These are phyloP conservation scores for Boletus insuetus DNA, from an alignment of 768 basidiomycete genomes.

Conservation along the genomic window DNA sequence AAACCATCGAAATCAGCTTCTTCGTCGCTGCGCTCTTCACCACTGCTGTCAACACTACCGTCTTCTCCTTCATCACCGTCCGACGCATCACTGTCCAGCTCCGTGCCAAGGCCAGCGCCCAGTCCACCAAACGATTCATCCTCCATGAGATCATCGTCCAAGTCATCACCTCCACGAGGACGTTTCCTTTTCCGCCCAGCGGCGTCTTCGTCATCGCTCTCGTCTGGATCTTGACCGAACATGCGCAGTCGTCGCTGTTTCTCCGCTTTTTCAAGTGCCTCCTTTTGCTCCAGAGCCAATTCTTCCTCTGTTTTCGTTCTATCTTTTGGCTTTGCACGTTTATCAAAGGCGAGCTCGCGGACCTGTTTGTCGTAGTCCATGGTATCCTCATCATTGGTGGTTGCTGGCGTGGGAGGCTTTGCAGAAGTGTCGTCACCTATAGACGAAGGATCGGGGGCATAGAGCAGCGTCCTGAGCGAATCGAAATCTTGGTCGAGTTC, in stretches of 20 bases:
- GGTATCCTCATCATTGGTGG: slow-evolving; percentile 22
- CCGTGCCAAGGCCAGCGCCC: slow-evolving; percentile 36
- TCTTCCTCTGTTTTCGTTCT: slow-evolving; percentile 97
- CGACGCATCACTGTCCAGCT: slow-evolving; percentile 38
- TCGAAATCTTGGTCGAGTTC: slow-evolving; percentile 89
- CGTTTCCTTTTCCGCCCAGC: slow-evolving; percentile 47
- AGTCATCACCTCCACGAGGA: slow-evolving; percentile 74
- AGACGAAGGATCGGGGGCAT: slow-evolving; percentile 48
- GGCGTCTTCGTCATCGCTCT: slow-evolving; percentile 56
- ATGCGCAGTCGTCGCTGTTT: slow-evolving; percentile 73
- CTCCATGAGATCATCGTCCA: slow-evolving; percentile 81
- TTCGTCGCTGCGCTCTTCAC: slow-evolving; percentile 28
- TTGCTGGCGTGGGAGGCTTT: background rate
- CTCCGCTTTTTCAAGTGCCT: slow-evolving; percentile 84
- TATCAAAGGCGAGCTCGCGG: slow-evolving; percentile 88
- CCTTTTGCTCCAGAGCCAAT: slow-evolving; percentile 83
- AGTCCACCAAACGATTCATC: slow-evolving; percentile 37
- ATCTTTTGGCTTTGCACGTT: slow-evolving; percentile 91
- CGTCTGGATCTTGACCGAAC: slow-evolving; percentile 74
- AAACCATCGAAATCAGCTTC: slow-evolving; percentile 33
- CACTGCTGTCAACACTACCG: slow-evolving; percentile 33
- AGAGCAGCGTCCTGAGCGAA: slow-evolving; percentile 72
- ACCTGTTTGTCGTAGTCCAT: slow-evolving; percentile 91
- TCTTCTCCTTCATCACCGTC: slow-evolving; percentile 34
- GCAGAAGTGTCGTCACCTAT: slow-evolving; percentile 36